A percentile compares a stretch with the other conserved stretches of the same genome.
phyloP scores from a whole-genome alignment of 1,139 yeast genomes.

The Pichia sp. region DNA sequence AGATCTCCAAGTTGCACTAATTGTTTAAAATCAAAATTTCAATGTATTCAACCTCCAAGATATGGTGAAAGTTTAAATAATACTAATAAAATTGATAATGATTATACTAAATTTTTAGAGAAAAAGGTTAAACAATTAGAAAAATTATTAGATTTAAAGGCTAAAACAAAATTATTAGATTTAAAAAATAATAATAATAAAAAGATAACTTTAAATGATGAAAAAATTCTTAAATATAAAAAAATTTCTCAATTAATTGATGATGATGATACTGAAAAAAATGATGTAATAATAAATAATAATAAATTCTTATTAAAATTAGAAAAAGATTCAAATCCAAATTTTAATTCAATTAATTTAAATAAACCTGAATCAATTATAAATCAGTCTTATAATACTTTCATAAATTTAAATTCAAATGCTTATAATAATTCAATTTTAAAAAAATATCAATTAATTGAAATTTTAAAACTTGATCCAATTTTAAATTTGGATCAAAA shows the following conservation, averaged over 20 bases:
- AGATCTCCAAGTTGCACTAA: constrained; percentile 55
- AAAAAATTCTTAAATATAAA: constrained; percentile 35
- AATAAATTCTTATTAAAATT: too few species aligned
- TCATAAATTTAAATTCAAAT: constrained; percentile 4
- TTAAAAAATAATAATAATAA: background rate
- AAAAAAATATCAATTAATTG: constrained; percentile 26
- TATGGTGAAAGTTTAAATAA: constrained; percentile 32
- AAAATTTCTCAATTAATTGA: constrained; percentile 34
- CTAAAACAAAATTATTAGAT: background rate
- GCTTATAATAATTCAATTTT: constrained; percentile 4
- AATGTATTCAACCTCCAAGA: constrained; percentile 53
- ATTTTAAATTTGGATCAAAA: constrained; percentile 41
- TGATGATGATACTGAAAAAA: background rate
- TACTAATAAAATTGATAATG: constrained; percentile 38
- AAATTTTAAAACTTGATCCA: constrained; percentile 39
- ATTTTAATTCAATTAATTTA: too few species aligned
- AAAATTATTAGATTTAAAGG: constrained; percentile 31
- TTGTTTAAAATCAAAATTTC: constrained; percentile 50
- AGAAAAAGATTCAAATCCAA: background rate
- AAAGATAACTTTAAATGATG: constrained; percentile 9
- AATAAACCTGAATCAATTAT: too few species aligned
- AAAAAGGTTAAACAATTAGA: constrained; percentile 45
- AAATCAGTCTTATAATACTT: constrained; percentile 3
- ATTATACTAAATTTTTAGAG: constrained; percentile 47
- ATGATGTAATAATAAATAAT: background rate